Base-by-base conservation (phyloP, 495 filamentous ascomycete genomes). In the Penicillium nucicola region DNA sequence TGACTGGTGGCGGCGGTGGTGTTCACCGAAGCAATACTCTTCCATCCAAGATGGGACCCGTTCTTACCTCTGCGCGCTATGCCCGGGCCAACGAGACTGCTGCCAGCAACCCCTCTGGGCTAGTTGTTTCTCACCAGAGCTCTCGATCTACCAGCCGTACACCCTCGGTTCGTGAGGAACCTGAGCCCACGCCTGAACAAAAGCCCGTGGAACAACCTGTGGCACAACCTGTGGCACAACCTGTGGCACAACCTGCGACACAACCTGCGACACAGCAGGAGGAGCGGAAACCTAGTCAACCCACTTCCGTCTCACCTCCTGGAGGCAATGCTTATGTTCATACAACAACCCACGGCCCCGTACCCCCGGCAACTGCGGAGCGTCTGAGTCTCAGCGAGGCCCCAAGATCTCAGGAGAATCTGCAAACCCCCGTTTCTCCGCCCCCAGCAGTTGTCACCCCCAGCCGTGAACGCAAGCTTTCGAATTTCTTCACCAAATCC, bases 11-110 rank as follows among this genome's bases (percentile, higher is more conserved):
- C 52, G 72, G 70, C 2, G 76, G 81, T 53, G 90, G 90, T 7
- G 78, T 98, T 32, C 85, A 87, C 52, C 79, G 93, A 57, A 97
- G 92, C 69, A 98, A 97, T 68, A 98, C 93, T 8, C 71, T 97
- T 14, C 93, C 93, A n/a, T 92, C 91, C 2, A 93, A 95, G 65
- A 89, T 84, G 71, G 91, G 92, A 1, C 89, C 92, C 14, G 84
- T 78, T 11, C 57, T 92, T 19, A 70, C 78, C 15, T 72, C 79
- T 25, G 78, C 84, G 19, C 70, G 82, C 5, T 79, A 81, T 48
- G 66, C 74, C 41, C 73, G 80, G 37, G 60, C 68, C 30, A 59
- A 57, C 7, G 69, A 77, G 14, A 44, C 56, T 41, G 48, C 55
- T 63, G 49, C 58, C 36, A 17, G 58, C 56, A 58, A 70, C 62